Base-by-base conservation (phyloP, 1,284 basidiomycete species). In the Cutaneotrichosporon cyanovorans region DNA sequence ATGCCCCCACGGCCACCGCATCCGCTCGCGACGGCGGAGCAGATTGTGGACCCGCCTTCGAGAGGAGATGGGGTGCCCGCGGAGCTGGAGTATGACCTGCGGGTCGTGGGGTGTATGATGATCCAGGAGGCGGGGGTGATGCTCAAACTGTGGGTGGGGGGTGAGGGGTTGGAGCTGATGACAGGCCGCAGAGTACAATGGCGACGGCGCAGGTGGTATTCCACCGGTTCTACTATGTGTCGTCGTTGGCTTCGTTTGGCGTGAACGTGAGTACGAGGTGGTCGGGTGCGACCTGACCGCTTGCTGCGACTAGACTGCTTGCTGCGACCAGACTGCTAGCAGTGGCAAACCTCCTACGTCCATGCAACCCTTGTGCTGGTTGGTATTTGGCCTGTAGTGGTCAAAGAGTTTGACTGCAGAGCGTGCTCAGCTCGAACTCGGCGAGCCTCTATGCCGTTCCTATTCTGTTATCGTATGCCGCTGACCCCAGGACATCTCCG, bases 151-250 rank as follows among this genome's bases (percentile, higher is more conserved):
- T 92, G 25, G 34, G 45, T n/a, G 18, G 30, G 12, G 1, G 3
- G 37, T 30, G 28, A 14, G 11, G 12, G n/a, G 30, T 15, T 11
- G 14, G 12, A 31, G 21, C 37, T 46, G 19, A 41, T 42, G 5
- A 5, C 39, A 95, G 91, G 66, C 95, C 96, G 51, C 95, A 99
- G 68, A 88, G 91, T 35, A 91, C 91, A 7, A 87, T 95, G 59
- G 90, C 93, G 5, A 89, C 90, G 0, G 95, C 95, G 0, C 92
- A 97, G 66, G 89, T 97, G 33, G 73, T 99, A 4, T 93, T 93
- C 66, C 93, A 98, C 57, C 78, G 93, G 23, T 99, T 98, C 76
- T 98, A 85, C 86, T 97, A 82, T 73, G 88, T 95, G 15, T 84
- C 86, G 5, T 95, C 91, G 4, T 82, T 98, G 81, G 84, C 85